Evolutionary conservation across 441 rosid species (phyloP), one percentile per base, ranked within the genome.

Genomic region (Gossypium lobatum): DNA sequence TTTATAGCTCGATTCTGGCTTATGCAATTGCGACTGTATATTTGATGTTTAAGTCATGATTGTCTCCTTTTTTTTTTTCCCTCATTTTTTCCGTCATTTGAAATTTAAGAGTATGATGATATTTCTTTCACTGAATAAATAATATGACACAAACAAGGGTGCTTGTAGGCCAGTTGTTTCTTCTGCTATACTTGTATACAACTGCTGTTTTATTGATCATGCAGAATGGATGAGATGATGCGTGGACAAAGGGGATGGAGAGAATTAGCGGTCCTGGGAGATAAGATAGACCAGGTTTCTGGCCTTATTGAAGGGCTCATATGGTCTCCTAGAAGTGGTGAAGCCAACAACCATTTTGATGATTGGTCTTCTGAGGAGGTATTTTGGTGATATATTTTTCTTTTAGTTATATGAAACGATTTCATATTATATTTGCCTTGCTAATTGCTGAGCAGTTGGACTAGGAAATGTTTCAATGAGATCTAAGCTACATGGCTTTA

Each of bases 201-300:
- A 55, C 46, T 31, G 13, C 46, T 74, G 13, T 70, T 17, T 60
- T 59, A 45, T 46, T 70, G 63, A 64, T 74, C 73, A 28, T 78
- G 74, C 83, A 88, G 90, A 81, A 87, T 88, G 93, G 90, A 88
- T 85, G 90, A 87, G 72, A 85, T 88, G 93, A 88, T 88, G 93
- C 84, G 83, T 79, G 93, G 90, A 65, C 93, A 88, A 75, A 83
- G 93, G 73, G 91, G 93, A 46, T 87, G 93, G 93, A 86, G 93
- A 74, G 93, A 88, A 78, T 85, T 88, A 78, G 89, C 93, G 28
- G 77, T 87, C 28, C 70, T 87, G 54, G 93, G 93, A 45, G 93
- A 85, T 75, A 88, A 84, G 75, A 84, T 87, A 42, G 85, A 88
- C 77, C n/a, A 88, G 73, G 82, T 89, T 71, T 80, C 86, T 0